Evolutionary conservation across 768 basidiomycete species (phyloP).

Genomic region (Leccinum longicurvipes): DNA sequence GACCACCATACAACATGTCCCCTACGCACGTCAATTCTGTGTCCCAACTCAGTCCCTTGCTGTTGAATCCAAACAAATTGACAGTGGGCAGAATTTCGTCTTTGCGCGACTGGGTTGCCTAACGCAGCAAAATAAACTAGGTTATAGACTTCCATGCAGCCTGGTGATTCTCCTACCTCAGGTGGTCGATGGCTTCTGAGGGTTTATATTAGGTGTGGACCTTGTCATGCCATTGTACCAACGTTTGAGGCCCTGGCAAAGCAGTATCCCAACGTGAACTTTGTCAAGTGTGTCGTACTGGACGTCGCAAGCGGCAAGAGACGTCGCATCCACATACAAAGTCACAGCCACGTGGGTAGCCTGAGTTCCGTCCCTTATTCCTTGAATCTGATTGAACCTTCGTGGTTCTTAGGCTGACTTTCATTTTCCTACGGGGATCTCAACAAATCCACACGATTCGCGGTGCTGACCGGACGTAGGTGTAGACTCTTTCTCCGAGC

Average conservation of each 20-base stretch:
- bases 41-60: slow-evolving; percentile 57
- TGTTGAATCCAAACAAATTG: slow-evolving; percentile 61
- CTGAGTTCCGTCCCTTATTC: background rate
- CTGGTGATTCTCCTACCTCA: slow-evolving; percentile 46
- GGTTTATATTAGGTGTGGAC: slow-evolving; percentile 63
- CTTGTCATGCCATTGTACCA: slow-evolving; percentile 82
- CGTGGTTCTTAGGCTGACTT: slow-evolving; percentile 63
- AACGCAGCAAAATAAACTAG: slow-evolving; percentile 43
- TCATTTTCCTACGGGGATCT: slow-evolving; percentile 68
- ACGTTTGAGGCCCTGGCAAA: slow-evolving; percentile 66
- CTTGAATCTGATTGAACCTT: background rate
- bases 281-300: slow-evolving; percentile 84
- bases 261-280: slow-evolving; percentile 68
- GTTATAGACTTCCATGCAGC: slow-evolving; percentile 87
- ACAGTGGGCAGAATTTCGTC: slow-evolving; percentile 41
- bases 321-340: slow-evolving; percentile 60
- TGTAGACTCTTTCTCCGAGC: slow-evolving; percentile 6
- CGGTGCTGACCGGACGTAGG: slow-evolving; percentile 68
- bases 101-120: slow-evolving; percentile 1
- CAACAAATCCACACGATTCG: slow-evolving; percentile 67
- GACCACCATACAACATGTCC: slow-evolving; percentile 42
- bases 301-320: slow-evolving; percentile 71
- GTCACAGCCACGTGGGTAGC: slow-evolving; percentile 68
- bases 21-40: slow-evolving; percentile 61
- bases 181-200: slow-evolving; percentile 7